phyloP scores from a whole-genome alignment of 306 rosid species.

The Vigna unguiculata region DNA sequence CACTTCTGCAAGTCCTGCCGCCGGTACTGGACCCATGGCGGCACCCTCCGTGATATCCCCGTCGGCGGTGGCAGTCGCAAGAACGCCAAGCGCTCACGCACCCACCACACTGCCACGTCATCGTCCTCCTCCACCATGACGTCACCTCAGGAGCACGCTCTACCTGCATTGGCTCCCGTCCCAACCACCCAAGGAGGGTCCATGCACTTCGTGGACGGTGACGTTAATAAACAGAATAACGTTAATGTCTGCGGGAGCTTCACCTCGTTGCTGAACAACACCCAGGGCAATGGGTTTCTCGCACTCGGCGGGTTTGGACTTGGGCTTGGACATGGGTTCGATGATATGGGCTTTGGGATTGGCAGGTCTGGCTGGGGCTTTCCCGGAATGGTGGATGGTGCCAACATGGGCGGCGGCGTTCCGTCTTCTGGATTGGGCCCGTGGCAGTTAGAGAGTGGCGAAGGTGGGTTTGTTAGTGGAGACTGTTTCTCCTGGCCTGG shows the following conservation, averaged over 20 bases:
- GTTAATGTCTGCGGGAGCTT: slow-evolving; percentile 62
- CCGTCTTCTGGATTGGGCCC: slow-evolving; percentile 49
- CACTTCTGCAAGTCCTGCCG: slow-evolving; percentile 98
- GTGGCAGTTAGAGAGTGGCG: slow-evolving; percentile 85
- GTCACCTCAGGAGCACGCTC: slow-evolving; percentile 37
- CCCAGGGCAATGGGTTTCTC: slow-evolving; percentile 72
- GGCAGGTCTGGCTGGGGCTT: slow-evolving; percentile 76
- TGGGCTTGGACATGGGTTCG: slow-evolving; percentile 72
- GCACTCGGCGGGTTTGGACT: slow-evolving; percentile 86
- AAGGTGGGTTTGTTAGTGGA: slow-evolving; percentile 63
- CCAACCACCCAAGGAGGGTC: slow-evolving; percentile 36
- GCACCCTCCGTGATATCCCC: slow-evolving; percentile 96
- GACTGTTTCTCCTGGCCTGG: slow-evolving; percentile 96
- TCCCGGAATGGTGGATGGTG: slow-evolving; percentile 61
- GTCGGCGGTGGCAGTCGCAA: slow-evolving; percentile 93
- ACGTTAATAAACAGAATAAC: slow-evolving; percentile 53
- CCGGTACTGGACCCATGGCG: slow-evolving; percentile 99
- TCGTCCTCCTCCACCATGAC: slow-evolving; percentile 37
- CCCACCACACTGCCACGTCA: slow-evolving; percentile 26
- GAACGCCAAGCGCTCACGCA: slow-evolving; percentile 93
- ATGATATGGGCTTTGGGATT: slow-evolving; percentile 72
- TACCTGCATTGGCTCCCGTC: slow-evolving; percentile 53
- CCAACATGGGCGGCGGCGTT: slow-evolving; percentile 36
- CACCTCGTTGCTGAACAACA: slow-evolving; percentile 73
- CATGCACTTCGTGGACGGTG: slow-evolving; percentile 56